Percentiles rank a stretch among this genome's conserved stretches.
Conservation (phyloP, 768 basidiomycete species). For the Exsudoporus frostii region DNA sequence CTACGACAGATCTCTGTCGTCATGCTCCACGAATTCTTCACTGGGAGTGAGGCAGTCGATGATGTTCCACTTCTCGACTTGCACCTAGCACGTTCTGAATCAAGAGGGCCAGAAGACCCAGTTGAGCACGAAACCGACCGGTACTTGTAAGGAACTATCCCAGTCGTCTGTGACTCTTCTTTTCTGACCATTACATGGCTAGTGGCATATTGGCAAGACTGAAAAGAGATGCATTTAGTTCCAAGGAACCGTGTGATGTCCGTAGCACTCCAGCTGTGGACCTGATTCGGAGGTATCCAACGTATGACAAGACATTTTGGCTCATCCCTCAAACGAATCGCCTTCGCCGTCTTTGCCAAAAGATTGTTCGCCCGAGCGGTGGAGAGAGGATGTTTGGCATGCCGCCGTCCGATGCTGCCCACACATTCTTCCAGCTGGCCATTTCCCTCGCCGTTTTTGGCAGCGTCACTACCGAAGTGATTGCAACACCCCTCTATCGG, state of each 20-base stretch:
- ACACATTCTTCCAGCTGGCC: slow-evolving; percentile 70
- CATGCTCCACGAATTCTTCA: slow-evolving; percentile 63
- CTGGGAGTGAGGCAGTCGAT: slow-evolving; percentile 47
- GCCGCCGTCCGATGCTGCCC: slow-evolving; percentile 58
- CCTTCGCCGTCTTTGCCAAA: slow-evolving; percentile 75
- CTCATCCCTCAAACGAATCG: slow-evolving; percentile 77
- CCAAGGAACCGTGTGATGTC: slow-evolving; percentile 59
- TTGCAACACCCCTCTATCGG: slow-evolving; percentile 84
- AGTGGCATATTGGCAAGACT: slow-evolving; percentile 71
- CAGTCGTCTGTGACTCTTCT: not conserved
- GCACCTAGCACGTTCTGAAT: slow-evolving; percentile 34
- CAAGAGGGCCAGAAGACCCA: slow-evolving; percentile 25
- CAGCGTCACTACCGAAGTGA: slow-evolving; percentile 75
- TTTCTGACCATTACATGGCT: slow-evolving; percentile 2
- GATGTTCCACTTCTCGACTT: slow-evolving; percentile 63
- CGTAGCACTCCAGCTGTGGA: slow-evolving; percentile 73
- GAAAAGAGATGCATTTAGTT: slow-evolving; percentile 46
- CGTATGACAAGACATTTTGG: slow-evolving; percentile 90
- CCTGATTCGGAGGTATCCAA: slow-evolving; percentile 84
- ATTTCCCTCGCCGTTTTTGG: slow-evolving; percentile 75
- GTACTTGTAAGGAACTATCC: slow-evolving; percentile 54
- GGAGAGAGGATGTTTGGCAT: slow-evolving; percentile 88
- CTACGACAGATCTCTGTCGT: slow-evolving; percentile 57
- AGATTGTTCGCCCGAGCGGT: slow-evolving; percentile 74
- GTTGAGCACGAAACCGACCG: slow-evolving; percentile 65